phyloP scores from a whole-genome alignment of 2,329 filamentous ascomycete species.

The Colletotrichum horii region DNA sequence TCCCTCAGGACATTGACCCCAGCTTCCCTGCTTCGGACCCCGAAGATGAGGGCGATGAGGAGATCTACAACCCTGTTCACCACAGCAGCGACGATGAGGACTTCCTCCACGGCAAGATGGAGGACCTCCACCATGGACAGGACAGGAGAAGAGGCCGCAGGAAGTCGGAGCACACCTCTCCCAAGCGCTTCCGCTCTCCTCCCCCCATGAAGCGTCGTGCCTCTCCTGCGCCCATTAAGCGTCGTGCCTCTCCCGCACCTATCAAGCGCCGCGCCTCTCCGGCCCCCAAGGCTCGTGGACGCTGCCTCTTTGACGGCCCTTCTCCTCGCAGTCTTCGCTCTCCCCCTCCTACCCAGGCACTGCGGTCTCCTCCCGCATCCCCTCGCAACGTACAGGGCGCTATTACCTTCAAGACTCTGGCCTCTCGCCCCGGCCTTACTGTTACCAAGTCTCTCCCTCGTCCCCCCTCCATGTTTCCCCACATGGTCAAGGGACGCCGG shows the following conservation, averaged over 20 bases:
- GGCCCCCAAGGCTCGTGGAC: conserved; percentile 44
- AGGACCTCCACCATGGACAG: conserved; percentile 66
- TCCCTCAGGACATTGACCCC: conserved; percentile 97
- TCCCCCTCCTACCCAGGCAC: conserved; percentile 66
- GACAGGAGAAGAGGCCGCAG: conserved; percentile 54
- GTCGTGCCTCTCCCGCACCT: conserved; percentile 50
- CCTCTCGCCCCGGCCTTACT: conserved; percentile 69
- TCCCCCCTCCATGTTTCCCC: conserved; percentile 72
- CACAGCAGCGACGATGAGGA: conserved; percentile 73
- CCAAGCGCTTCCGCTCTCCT: conserved; percentile 53
- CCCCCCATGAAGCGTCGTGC: conserved; percentile 51
- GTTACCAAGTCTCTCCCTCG: conserved; percentile 89
- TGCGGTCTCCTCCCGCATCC: conserved; percentile 53
- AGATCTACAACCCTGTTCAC: conserved; percentile 61
- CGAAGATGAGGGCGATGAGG: conserved; percentile 82
- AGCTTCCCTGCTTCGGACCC: conserved; percentile 96
- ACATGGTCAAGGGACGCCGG: conserved; percentile 48
- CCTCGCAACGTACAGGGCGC: conserved; percentile 45
- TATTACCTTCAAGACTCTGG: conserved; percentile 50
- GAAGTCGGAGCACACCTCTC: conserved; percentile 54
- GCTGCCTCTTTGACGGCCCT: conserved; percentile 66
- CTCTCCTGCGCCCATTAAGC: conserved; percentile 47
- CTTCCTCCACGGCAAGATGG: conserved; percentile 76
- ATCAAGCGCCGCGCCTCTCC: conserved; percentile 54
- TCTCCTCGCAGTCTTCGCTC: conserved; percentile 76